Base-by-base conservation (phyloP, 768 basidiomycete species). In the Suillus discolor region DNA sequence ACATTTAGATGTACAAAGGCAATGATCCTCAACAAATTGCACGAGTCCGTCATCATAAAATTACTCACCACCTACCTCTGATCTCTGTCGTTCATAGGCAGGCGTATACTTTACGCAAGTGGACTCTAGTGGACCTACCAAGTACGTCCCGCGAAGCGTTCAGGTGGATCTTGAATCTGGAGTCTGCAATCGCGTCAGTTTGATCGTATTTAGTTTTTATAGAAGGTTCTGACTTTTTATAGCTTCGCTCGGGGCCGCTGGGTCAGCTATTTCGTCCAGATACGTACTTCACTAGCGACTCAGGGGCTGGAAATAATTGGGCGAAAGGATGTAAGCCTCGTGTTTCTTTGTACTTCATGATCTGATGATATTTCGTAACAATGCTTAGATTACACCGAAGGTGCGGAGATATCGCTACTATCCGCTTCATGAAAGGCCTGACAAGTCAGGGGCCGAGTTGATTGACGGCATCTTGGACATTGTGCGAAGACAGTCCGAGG, bases 161-260 rank as follows among this genome's bases (percentile, higher is more conserved):
- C 94, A 95, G 74, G 80, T 97, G 69, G 96, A 99, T 82, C 81
- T 98, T 51, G 96, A 98, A 76, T 81, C 88, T 9, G 93, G 93
- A 12, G 96, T 97, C 12, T 88, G 90, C 73, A 88, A 96, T 69
- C 85, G 83, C 62, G 91, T 92, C 67, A 62, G 89, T 78, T n/a
- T 54, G 41, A 61, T 20, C 54, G 23, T 15, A 36, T 6, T 41
- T 25, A 67, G 39, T 41, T 28, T 25, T 12, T 13, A 55, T 47
- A 54, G 39, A 34, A 62, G 47, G 45, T 38, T 31, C 66, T 64
- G 42, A 74, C 34, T n/a, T 25, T 18, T 49, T 6, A 12, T 68
- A 93, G 87, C 79, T 94, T 60, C 87, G 87, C 57, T 83, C 87
- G 34, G 92, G 94, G 13, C 77, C 84, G 3, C 78, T 92, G 45